A percentile compares a stretch with the other conserved stretches of the same genome.
Conservation (phyloP, 768 basidiomycete genomes). For the Sistotremastrum niveocremeum region DNA sequence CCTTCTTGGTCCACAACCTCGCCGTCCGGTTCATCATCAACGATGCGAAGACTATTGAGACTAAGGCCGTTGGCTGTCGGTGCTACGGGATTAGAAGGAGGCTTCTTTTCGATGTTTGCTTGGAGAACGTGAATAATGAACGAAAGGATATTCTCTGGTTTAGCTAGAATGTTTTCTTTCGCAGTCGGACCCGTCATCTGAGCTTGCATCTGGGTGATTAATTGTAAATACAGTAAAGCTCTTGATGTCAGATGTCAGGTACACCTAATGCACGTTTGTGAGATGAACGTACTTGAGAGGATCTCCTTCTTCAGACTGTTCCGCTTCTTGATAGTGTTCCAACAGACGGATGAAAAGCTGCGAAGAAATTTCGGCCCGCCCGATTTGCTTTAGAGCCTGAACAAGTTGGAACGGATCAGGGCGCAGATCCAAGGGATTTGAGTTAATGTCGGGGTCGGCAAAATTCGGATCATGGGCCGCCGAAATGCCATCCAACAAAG, state of each 20-base stretch:
- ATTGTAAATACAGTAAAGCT: conserved; percentile 60
- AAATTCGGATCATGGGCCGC: conserved; percentile 27
- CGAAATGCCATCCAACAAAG: conserved; percentile 37
- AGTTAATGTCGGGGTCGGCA: conserved; percentile 33
- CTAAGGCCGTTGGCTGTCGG: not conserved
- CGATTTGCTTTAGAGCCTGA: conserved; percentile 45
- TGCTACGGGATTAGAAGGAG: not conserved
- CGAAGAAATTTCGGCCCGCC: conserved; percentile 56
- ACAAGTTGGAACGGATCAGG: conserved; percentile 69
- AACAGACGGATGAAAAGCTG: conserved; percentile 63
- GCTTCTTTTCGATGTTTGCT: conserved; percentile 13
- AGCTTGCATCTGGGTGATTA: conserved; percentile 72
- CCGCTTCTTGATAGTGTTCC: conserved; percentile 46
- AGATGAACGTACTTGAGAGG: conserved; percentile 33
- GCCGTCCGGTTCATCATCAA: conserved; percentile 19
- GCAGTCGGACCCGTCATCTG: conserved; percentile 42
- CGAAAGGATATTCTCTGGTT: conserved; percentile 61
- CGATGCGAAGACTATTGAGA: conserved; percentile 19
- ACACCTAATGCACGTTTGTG: not conserved
- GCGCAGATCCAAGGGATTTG: conserved; percentile 50
- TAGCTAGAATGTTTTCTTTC: conserved; percentile 42
- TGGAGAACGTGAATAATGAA: conserved; percentile 75
- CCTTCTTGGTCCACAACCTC: conserved; percentile 28
- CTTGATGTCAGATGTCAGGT: conserved; percentile 21
- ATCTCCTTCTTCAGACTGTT: conserved; percentile 22